phyloP scores from a whole-genome alignment of 2,329 filamentous ascomycete species.

The Aspergillus versicolor region DNA sequence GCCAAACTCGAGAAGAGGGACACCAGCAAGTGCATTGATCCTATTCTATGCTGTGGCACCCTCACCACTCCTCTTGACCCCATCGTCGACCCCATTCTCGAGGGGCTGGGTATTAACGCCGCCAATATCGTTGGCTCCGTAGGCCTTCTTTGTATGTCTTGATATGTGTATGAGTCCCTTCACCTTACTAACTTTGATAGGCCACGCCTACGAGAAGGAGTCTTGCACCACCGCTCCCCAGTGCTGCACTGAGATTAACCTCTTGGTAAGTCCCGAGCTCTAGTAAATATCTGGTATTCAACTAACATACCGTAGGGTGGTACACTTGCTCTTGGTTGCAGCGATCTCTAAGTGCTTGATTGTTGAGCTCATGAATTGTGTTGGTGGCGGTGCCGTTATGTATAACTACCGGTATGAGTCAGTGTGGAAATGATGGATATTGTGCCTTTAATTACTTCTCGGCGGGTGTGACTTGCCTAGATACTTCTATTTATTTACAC shows the following conservation, averaged over 20 bases:
- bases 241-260: slow-evolving; percentile 32
- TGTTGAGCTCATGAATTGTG: neutral
- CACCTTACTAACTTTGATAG: slow-evolving; percentile 14
- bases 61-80: slow-evolving; percentile 30
- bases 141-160: slow-evolving; percentile 27
- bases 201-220: slow-evolving; percentile 21
- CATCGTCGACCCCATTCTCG: slow-evolving; percentile 26
- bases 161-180: neutral
- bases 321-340: slow-evolving; percentile 26
- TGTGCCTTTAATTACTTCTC: neutral
- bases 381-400: neutral
- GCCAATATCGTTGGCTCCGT: slow-evolving; percentile 27
- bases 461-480: neutral
- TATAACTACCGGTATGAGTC: neutral
- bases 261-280: slow-evolving; percentile 23
- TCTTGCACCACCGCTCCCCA: slow-evolving; percentile 23
- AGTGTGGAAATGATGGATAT: neutral
- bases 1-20: slow-evolving; percentile 4
- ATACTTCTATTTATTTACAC: slow-evolving; percentile 1
- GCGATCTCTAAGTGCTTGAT: neutral
- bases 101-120: slow-evolving; percentile 22
- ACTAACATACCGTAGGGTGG: slow-evolving; percentile 20
- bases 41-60: slow-evolving; percentile 28
- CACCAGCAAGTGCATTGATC: slow-evolving; percentile 19
- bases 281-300: neutral